These are phyloP conservation scores for Penicillium argentinense DNA, from an alignment of 495 filamentous ascomycete genomes.

Conservation along the genomic window DNA sequence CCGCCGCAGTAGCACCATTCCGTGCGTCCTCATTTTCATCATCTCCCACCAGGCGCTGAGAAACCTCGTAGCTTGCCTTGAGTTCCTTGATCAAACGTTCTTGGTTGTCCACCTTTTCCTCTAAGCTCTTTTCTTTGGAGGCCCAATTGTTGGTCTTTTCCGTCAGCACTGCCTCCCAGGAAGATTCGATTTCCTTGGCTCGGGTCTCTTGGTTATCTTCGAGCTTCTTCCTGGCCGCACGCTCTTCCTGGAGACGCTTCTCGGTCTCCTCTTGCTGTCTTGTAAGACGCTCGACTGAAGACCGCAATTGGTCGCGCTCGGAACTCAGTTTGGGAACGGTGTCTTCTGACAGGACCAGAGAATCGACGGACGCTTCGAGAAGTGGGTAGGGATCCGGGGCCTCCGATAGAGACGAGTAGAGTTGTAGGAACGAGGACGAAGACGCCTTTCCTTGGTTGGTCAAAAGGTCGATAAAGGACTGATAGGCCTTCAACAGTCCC, in stretches of 20 bases:
- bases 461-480: constrained; percentile 93
- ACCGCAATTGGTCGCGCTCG: constrained; percentile 84
- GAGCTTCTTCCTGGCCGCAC: constrained; percentile 65
- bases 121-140: constrained; percentile 86
- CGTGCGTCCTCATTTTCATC: constrained; percentile 58
- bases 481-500: constrained; percentile 89
- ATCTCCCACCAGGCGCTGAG: constrained; percentile 77
- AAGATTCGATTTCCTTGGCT: constrained; percentile 83
- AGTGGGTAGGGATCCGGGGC: constrained; percentile 96
- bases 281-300: constrained; percentile 77
- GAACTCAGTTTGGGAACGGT: constrained; percentile 81
- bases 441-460: constrained; percentile 92
- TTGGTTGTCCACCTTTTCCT: constrained; percentile 92
- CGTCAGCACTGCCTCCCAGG: constrained; percentile 87
- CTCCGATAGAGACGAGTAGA: constrained; percentile 92
- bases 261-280: constrained; percentile 89
- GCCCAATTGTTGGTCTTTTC: constrained; percentile 98
- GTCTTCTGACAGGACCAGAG: constrained; percentile 85
- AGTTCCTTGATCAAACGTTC: constrained; percentile 90
- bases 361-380: constrained; percentile 93
- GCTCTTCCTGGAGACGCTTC: constrained; percentile 69
- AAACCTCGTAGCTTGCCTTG: constrained; percentile 96
- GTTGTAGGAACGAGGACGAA: constrained; percentile 84
- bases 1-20: constrained; percentile 73
- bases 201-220: constrained; percentile 74